Evolutionary conservation across 805 yeast species (phyloP), one percentile per base, ranked within the genome.

Genomic region (Dipodascus geniculatus): DNA sequence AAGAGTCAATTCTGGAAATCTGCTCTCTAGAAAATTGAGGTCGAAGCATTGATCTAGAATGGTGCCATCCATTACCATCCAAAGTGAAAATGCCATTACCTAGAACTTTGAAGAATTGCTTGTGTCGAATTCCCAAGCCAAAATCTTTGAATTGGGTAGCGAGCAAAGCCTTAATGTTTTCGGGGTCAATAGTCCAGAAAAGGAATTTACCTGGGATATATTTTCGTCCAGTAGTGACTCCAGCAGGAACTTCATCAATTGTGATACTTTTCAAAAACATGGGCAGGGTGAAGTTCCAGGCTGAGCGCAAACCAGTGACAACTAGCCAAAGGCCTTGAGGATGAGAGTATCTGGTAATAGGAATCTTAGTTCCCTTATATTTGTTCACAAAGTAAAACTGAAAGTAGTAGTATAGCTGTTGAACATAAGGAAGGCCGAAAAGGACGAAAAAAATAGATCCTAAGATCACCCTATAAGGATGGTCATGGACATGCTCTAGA

Each of bases 41-140:
- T 35, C 71, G 61, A 47, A 69, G 60, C 62, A 69, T 54, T 3
- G 67, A 62, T 14, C 73, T 58, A 17, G 71, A 65, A 52, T 69
- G 71, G 49, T 64, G 62, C 73, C 73, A 69, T 23, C 63, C 65
- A 42, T 59, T 60, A 23, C 70, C 69, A 42, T 63, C 63, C 22
- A 65, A 61, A 2, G 71, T 68, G 59, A 69, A 69, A 49, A 69
- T 68, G 1, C 73, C 72, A 28, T 60, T 57, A 3, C 72, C 72
- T 14, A 69, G 57, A 23, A 68, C 51, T 9, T 66, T 68, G 20
- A 50, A 54, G 47, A 69, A 58, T 42, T 59, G 59, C n/a, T 48
- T 52, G 49, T 60, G 52, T 8, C 73, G 59, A 17, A 47, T 24
- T 0, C 67, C 70, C 20, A 69, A 58, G 20, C 58, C 58, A 51